Base-by-base conservation (phyloP, 1,139 yeast species). In the Scheffersomyces lignicola region DNA sequence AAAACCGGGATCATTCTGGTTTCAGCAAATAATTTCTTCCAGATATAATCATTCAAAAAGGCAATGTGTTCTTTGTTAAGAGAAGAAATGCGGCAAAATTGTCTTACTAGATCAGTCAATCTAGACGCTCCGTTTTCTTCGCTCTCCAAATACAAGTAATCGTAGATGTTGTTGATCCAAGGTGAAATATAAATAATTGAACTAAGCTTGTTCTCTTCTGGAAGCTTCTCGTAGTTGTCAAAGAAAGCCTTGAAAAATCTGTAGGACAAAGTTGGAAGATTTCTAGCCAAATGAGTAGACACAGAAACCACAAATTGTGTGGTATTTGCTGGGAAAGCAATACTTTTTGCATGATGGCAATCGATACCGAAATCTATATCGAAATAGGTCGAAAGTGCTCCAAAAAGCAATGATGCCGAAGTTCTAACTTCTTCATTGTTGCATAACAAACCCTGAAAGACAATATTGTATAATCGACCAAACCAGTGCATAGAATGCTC, bases 161-260 rank as follows among this genome's bases (percentile, higher is more conserved):
- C 69, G 49, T 80, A 77, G 18, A 86, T 65, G 48, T 87, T 84
- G 23, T 73, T 73, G n/a, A 85, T 69, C 95, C 96, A 88, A 2
- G 94, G 90, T 1, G 87, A 69, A 9, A 82, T 64, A 50, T 79
- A 80, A 44, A 73, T 59, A 4, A 83, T 62, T 1, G 80, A 73
- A 39, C 65, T 57, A 30, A 66, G 46, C 35, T 59, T 56, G 31
- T 57, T 56, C 18, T 56, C 62, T 3, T 39, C 40, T 5, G 75
- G 66, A 21, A 69, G 53, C 35, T 66, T 65, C 2, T 72, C 76
- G 44, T 72, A 77, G 20, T 80, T 77, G 28, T 67, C 73, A 52
- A 81, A 80, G 46, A 80, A 80, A 0, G 84, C 82, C 34, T 64
- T 63, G 43, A 84, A 63, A 44, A 83, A 80, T 29, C 83, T 71